Evolutionary conservation across 768 basidiomycete genomes (phyloP).

Genomic region (Amanita inopinata): DNA sequence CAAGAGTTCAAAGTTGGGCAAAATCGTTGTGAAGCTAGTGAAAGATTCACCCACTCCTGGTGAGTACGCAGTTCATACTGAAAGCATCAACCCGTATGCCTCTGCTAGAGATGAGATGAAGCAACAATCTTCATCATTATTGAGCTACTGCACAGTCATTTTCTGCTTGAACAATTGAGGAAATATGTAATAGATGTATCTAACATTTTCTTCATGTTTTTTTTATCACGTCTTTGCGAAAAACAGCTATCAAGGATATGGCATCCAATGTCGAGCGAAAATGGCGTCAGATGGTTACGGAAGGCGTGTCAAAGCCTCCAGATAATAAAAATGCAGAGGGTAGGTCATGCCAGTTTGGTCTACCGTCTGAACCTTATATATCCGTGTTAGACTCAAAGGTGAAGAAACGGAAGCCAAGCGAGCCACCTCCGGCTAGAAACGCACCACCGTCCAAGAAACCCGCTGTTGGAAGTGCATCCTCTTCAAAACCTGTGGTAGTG

Average conservation of each 20-base stretch:
- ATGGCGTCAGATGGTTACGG: constrained; percentile 60
- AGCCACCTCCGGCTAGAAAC: constrained; percentile 34
- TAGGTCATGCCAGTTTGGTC: constrained; percentile 52
- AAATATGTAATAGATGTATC: constrained; percentile 47
- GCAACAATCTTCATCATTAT: constrained; percentile 9
- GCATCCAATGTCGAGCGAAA: constrained; percentile 78
- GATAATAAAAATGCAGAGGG: constrained; percentile 52
- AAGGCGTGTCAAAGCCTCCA: constrained; percentile 28
- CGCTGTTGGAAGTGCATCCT: constrained; percentile 37
- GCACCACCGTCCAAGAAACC: constrained; percentile 58
- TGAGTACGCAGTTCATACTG: constrained; percentile 38
- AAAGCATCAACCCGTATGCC: background rate
- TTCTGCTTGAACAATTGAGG: constrained; percentile 25
- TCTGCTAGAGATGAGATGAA: background rate
- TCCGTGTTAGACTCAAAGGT: constrained; percentile 37
- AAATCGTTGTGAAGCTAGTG: constrained; percentile 64
- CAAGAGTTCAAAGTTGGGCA: constrained; percentile 67
- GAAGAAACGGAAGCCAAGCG: constrained; percentile 71
- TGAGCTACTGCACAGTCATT: constrained; percentile 12
- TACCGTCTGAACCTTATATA: constrained; percentile 17
- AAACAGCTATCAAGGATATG: constrained; percentile 88
- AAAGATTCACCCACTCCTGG: constrained; percentile 72
- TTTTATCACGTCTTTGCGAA: constrained; percentile 27
- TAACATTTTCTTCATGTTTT: constrained; percentile 44
- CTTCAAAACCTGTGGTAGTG: constrained; percentile 31